Base-by-base conservation (phyloP, 2,329 filamentous ascomycete species). In the Cryphonectria carpinicola region DNA sequence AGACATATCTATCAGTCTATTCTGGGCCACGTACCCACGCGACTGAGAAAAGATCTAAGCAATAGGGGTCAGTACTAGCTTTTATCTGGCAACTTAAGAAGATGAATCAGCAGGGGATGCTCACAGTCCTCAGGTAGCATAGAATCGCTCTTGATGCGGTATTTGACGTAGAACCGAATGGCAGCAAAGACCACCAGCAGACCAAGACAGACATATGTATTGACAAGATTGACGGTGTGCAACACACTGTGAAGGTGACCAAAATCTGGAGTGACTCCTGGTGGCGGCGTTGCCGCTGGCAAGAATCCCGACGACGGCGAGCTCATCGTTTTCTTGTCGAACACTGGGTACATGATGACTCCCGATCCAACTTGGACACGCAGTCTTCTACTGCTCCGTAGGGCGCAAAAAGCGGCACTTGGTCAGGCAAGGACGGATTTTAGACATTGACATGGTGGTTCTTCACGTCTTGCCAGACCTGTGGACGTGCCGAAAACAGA, bases 241-340 rank as follows among this genome's bases (percentile, higher is more conserved):
- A 41, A 63, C 11, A 58, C 25, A 22, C 39, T 56, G 4, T 19
- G n/a, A 17, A 35, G 32, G 41, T 17, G 37, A 4, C 58, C 19
- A 25, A 65, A 65, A 64, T 68, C 17, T 3, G 49, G 67, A 6
- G 25, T 65, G 19, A 37, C 8, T 10, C 37, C 60, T 35, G 61
- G 25, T 3, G 61, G 61, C 5, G 67, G 49, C 22, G 25, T 49
- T 32, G 60, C 67, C 19, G 67, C 67, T 28, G 67, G 67, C 14
- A 65, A 37, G 17, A 65, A 65, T 11, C 5, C 17, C 4, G n/a
- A n/a, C 10, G 28, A 37, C 2, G 66, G 37, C 25, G 58, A 41
- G 22, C 22, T 63, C 66, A 68, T 68, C 7, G 35, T 43, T 25
- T 32, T 25, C n/a, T 32, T 32, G 52, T 6, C 25, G 25, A 14